These are phyloP conservation scores for Pythium coloratum DNA, from an alignment of 352 stramenopile genomes.

Conservation along the genomic window DNA sequence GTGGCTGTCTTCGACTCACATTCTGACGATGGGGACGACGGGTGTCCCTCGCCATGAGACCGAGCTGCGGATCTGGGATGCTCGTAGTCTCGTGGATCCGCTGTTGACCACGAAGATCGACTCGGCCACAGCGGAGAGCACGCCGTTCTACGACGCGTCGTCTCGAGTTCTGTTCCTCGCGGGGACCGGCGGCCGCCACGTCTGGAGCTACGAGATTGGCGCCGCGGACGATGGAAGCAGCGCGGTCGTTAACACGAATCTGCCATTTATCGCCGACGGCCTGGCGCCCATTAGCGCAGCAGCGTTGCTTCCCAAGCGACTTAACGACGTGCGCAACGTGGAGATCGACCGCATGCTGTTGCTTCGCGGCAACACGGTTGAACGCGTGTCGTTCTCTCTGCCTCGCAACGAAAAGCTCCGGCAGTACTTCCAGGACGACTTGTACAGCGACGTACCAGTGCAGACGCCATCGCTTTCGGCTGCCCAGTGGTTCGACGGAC, in stretches of 20 bases:
- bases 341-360: constrained; percentile 70
- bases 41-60: constrained; percentile 63
- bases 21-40: constrained; percentile 49
- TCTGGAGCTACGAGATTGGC: constrained; percentile 79
- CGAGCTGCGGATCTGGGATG: constrained; percentile 74
- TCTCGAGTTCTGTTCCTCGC: constrained; percentile 73
- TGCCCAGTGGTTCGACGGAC: constrained; percentile 58
- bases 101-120: constrained; percentile 43
- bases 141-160: constrained; percentile 67
- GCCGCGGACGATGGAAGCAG: constrained; percentile 13
- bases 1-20: constrained; percentile 42
- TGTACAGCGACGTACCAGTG: constrained; percentile 49
- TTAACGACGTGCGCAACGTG: constrained; percentile 65
- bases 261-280: constrained; percentile 59
- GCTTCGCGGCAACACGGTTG: constrained; percentile 47
- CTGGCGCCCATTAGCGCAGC: constrained; percentile 53
- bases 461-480: constrained; percentile 35
- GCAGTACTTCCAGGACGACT: constrained; percentile 81
- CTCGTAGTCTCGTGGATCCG: constrained; percentile 67
- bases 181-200: constrained; percentile 57
- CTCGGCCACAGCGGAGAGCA: constrained; percentile 33
- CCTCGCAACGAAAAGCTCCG: constrained; percentile 66
- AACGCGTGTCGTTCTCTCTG: constrained; percentile 66
- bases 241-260: constrained; percentile 47
- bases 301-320: constrained; percentile 57